phyloP scores from a whole-genome alignment of 2,329 filamentous ascomycete species.

The Phaeosphaeriaceae sp. region DNA sequence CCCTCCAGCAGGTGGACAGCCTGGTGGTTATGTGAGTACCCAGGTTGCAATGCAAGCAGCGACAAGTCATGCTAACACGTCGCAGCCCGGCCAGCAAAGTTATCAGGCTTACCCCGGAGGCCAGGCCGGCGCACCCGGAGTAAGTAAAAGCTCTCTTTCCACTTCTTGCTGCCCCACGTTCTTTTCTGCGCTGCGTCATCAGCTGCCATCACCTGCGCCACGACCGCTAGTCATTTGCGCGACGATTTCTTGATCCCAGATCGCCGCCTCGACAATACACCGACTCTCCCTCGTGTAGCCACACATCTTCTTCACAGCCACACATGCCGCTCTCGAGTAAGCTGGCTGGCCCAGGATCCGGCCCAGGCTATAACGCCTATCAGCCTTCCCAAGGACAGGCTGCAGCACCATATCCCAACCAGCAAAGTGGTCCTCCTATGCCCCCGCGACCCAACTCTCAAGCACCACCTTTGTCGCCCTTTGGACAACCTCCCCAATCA shows the following conservation, averaged over 20 bases:
- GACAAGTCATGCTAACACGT: slow-evolving; percentile 31
- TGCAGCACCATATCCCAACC: slow-evolving; percentile 35
- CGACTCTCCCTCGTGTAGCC: slow-evolving; percentile 8
- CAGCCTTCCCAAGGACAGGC: slow-evolving; percentile 35
- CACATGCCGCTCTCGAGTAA: slow-evolving; percentile 36
- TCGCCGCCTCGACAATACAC: slow-evolving; percentile 14
- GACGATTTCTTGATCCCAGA: slow-evolving; percentile 24
- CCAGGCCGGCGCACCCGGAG: slow-evolving; percentile 48
- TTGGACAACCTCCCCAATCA: slow-evolving; percentile 46
- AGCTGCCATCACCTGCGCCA: slow-evolving; percentile 27
- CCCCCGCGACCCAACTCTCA: slow-evolving; percentile 45
- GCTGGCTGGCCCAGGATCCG: slow-evolving; percentile 34
- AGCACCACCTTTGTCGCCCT: slow-evolving; percentile 51
- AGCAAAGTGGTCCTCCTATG: slow-evolving; percentile 33
- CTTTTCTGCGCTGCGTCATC: slow-evolving; percentile 38
- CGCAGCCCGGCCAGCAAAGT: slow-evolving; percentile 55
- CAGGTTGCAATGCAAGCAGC: slow-evolving; percentile 7
- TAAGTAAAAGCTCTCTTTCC: slow-evolving; percentile 32
- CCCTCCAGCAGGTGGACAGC: slow-evolving; percentile 44
- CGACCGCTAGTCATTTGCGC: slow-evolving; percentile 25
- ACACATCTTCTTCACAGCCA: slow-evolving; percentile 26
- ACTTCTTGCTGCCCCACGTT: slow-evolving; percentile 31
- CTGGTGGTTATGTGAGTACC: slow-evolving; percentile 61
- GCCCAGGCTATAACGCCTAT: slow-evolving; percentile 26
- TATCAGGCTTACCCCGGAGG: slow-evolving; percentile 65